phyloP scores from a whole-genome alignment of 495 filamentous ascomycete species.

The Penicillium pancosmium region DNA sequence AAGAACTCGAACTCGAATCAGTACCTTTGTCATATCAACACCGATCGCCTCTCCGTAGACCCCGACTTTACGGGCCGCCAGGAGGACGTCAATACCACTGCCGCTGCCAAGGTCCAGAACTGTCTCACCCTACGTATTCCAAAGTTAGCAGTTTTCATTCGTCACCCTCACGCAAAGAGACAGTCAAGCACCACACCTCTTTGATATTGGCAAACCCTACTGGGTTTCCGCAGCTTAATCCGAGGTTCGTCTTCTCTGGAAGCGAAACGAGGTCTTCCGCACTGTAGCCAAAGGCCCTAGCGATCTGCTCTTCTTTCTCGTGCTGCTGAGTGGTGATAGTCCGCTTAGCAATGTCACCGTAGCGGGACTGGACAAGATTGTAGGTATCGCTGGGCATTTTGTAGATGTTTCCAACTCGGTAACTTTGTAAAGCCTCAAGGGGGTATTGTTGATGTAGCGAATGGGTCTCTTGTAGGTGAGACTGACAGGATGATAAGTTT shows the following conservation, averaged over 20 bases:
- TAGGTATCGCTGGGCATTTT: conserved; percentile 16
- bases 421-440: conserved; percentile 7
- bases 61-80: conserved; percentile 60
- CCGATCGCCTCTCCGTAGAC: conserved; percentile 57
- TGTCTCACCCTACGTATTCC: conserved; percentile 55
- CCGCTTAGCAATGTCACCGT: conserved; percentile 17
- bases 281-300: conserved; percentile 63
- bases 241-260: conserved; percentile 62
- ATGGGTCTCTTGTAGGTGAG: conserved; percentile 8
- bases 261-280: conserved; percentile 54
- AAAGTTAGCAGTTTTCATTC: conserved; percentile 11
- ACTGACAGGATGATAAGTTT: conserved; percentile 7
- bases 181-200: conserved; percentile 37
- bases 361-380: conserved; percentile 17
- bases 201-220: conserved; percentile 55
- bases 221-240: conserved; percentile 70
- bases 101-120: conserved; percentile 66
- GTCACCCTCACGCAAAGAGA: conserved; percentile 7
- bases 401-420: conserved; percentile 4
- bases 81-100: conserved; percentile 66
- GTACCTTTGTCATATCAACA: conserved; percentile 67
- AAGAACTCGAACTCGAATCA: conserved; percentile 12
- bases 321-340: conserved; percentile 2
- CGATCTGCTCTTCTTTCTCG: conserved; percentile 45
- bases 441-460: conserved; percentile 12